phyloP scores from a whole-genome alignment of 768 basidiomycete genomes.

The Strobilomyces confusus region DNA sequence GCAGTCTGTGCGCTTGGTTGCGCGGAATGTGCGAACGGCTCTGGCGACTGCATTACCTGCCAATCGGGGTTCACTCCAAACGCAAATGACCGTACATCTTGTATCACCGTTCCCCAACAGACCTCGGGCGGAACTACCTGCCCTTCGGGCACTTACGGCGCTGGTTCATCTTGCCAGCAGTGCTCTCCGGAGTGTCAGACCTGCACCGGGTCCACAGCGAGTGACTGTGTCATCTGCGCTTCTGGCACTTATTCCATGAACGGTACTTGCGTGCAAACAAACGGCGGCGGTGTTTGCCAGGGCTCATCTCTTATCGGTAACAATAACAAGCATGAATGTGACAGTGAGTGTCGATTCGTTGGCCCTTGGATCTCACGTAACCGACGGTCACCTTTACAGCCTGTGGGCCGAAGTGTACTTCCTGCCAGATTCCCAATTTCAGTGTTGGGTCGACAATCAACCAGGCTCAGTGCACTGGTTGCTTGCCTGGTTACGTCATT shows the following conservation, averaged over 20 bases:
- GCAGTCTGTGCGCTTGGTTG: slow-evolving; percentile 75
- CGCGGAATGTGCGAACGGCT: slow-evolving; percentile 58
- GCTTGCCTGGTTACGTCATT: slow-evolving; percentile 73
- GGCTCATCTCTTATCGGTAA: slow-evolving; percentile 71
- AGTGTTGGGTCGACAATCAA: slow-evolving; percentile 59
- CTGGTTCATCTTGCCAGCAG: slow-evolving; percentile 46
- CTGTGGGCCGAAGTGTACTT: slow-evolving; percentile 79
- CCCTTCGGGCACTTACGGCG: slow-evolving; percentile 62
- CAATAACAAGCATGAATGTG: slow-evolving; percentile 79
- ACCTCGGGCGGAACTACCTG: slow-evolving; percentile 55
- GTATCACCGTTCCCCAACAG: slow-evolving; percentile 48
- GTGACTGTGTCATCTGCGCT: slow-evolving; percentile 68
- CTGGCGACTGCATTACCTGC: slow-evolving; percentile 72
- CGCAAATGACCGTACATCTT: slow-evolving; percentile 62
- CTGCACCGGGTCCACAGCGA: slow-evolving; percentile 65
- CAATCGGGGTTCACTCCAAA: slow-evolving; percentile 64
- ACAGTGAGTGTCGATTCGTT: slow-evolving; percentile 45
- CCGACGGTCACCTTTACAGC: slow-evolving; percentile 37
- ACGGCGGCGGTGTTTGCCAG: slow-evolving; percentile 67
- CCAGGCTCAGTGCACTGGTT: slow-evolving; percentile 70
- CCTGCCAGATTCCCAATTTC: slow-evolving; percentile 73
- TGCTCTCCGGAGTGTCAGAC: slow-evolving; percentile 70
- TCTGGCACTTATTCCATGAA: slow-evolving; percentile 58
- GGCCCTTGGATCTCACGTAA: not conserved
- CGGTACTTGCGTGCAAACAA: slow-evolving; percentile 65